Conservation (phyloP, 306 rosid species). For the Lagenaria siceraria region DNA sequence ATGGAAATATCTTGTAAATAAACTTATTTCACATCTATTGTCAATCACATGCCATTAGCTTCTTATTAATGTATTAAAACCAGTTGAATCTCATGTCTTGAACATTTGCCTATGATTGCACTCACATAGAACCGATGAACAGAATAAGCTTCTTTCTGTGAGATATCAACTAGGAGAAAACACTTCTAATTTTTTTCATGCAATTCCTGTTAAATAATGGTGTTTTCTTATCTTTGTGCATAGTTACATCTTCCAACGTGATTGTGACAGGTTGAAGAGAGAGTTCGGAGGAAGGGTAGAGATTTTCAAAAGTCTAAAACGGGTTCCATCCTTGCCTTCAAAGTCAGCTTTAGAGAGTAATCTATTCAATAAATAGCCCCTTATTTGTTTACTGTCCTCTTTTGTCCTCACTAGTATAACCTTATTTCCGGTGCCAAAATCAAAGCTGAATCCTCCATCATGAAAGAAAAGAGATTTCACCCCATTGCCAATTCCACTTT, state of each 20-base stretch:
- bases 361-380: neutral
- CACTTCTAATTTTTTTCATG: neutral
- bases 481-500: neutral
- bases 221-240: neutral
- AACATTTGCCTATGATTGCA: neutral
- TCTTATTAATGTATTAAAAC: neutral
- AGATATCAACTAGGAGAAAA: neutral
- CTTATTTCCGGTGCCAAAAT: neutral
- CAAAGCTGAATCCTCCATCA: neutral
- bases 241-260: conserved; percentile 7
- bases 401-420: neutral
- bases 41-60: neutral
- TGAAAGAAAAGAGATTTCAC: neutral
- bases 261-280: conserved; percentile 54
- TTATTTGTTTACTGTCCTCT: neutral
- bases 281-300: conserved; percentile 68
- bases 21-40: neutral
- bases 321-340: conserved; percentile 79
- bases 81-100: neutral
- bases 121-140: neutral
- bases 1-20: neutral
- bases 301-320: conserved; percentile 69
- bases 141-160: neutral
- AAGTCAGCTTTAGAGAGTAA: conserved; percentile 96
- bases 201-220: neutral